Base-by-base conservation (phyloP, 2,329 filamentous ascomycete species). In the Fusarium brevicatenulatum region DNA sequence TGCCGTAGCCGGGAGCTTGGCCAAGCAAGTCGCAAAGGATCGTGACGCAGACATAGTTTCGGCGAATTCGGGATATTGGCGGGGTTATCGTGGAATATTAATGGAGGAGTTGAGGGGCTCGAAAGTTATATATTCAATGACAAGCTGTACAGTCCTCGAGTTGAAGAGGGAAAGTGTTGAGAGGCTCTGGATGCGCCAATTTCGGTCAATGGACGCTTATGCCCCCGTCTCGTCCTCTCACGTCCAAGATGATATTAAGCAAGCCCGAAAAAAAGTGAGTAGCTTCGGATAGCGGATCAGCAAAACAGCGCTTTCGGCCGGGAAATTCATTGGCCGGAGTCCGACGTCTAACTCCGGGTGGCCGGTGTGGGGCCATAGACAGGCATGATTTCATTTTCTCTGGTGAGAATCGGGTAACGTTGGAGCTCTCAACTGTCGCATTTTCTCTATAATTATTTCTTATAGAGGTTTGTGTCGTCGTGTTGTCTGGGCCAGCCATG, bases 401-500 rank as follows among this genome's bases (percentile, higher is more conserved):
- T 73, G 72, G 68, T 58, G 68, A 69, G 71, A 69, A 70, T 69
- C 69, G 69, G 65, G 42, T 57, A 52, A 52, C 49, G 30, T 36
- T 52, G 23, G 32, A 67, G 70, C 70, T 70, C 56, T 49, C 61
- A 56, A 67, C 64, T 50, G 70, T 74, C 56, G 66, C 72, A 71
- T 74, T 60, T 49, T 63, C 66, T 73, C 49, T 58, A 57, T 69
- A 68, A 55, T 52, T 60, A 59, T 40, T 71, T 66, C 54, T 54
- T 53, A 56, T 49, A 43, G 57, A 61, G 66, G 55, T 71, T 70
- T 73, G 81, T 79, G 78, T 75, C 66, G 74, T 63, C 64, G 63
- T 71, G 68, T 74, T 68, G 66, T 62, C 74, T 68, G 50, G 68
- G 63, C 60, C 78, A 77, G 81, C 71, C 71, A 88, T 86, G 86